These are phyloP conservation scores for Epichloe hybrida DNA, from an alignment of 2,329 filamentous ascomycete genomes.

Conservation along the genomic window DNA sequence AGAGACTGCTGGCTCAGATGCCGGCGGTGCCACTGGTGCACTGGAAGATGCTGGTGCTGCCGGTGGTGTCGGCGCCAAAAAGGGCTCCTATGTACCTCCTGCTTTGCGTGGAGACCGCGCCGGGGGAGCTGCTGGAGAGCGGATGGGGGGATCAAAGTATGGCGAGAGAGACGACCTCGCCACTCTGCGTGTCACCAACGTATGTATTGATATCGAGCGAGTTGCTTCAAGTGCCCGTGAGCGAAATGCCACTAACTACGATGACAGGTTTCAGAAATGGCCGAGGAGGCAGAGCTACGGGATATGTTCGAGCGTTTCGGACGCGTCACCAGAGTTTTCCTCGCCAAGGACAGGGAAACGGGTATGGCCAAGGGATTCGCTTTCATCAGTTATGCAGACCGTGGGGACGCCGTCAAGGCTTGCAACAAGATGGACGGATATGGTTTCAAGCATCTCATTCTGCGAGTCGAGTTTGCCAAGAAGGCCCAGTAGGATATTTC, in stretches of 20 bases:
- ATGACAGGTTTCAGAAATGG: slow-evolving; percentile 79
- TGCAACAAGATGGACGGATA: slow-evolving; percentile 97
- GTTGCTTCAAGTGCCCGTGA: slow-evolving; percentile 1
- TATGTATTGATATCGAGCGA: slow-evolving; percentile 34
- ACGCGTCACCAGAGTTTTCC: slow-evolving; percentile 90
- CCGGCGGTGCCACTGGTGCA: slow-evolving; percentile 35
- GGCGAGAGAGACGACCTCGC: slow-evolving; percentile 90
- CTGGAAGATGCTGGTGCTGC: slow-evolving; percentile 30
- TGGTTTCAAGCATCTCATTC: slow-evolving; percentile 76
- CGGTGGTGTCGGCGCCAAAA: slow-evolving; percentile 48
- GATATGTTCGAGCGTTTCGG: slow-evolving; percentile 98
- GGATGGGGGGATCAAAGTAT: slow-evolving; percentile 72
- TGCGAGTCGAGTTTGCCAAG: slow-evolving; percentile 81
- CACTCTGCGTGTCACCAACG: slow-evolving; percentile 94
- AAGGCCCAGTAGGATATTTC: slow-evolving; percentile 35
- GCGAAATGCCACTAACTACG: slow-evolving; percentile 13
- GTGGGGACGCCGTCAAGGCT: slow-evolving; percentile 77
- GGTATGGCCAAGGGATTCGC: slow-evolving; percentile 96
- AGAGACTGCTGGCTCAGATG: slow-evolving; percentile 39
- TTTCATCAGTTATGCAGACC: slow-evolving; percentile 92
- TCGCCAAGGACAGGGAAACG: slow-evolving; percentile 95
- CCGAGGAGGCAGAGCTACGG: slow-evolving; percentile 87
- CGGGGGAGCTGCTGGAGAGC: slow-evolving; percentile 53
- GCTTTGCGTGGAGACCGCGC: slow-evolving; percentile 62
- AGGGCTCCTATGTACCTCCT: slow-evolving; percentile 84